Base-by-base conservation (phyloP, 2,329 filamentous ascomycete species). In the Ophiostoma angusticollis region DNA sequence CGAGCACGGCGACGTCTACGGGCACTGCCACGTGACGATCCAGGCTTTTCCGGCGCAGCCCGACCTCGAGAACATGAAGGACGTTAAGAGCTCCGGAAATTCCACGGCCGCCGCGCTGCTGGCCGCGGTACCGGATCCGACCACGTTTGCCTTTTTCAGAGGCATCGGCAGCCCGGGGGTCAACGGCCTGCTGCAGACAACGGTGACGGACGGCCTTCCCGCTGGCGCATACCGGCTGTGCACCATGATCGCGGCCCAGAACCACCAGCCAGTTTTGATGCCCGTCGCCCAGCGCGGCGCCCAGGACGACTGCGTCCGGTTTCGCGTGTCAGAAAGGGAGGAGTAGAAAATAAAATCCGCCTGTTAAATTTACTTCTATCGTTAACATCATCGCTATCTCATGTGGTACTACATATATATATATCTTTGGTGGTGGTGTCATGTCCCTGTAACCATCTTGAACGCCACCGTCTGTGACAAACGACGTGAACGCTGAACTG, bases 261-360 rank as follows among this genome's bases (percentile, higher is more conserved):
- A 72, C 50, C 68, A 72, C 54, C 70, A 73, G 53, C 69, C 68
- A 12, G 70, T 74, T 2, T 49, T 70, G 18, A 75, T 75, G 70
- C 70, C 70, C 21, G 58, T 71, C 35, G 68, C 68, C 39, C 65
- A 71, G 53, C 60, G 68, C 46, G 68, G 68, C 33, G 55, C 64
- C 5, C 68, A 71, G 50, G 68, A 72, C 48, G 68, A 72, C 45
- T 72, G 68, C 47, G 57, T 59, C 17, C 61, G 62, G 42, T 71
- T 71, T 50, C 61, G 58, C 33, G 64, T 71, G 3, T n/a, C 18
- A 13, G 7, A 14, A 13, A 8, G 17, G 13, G 11, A 14, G 3
- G 22, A 23, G 18, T 11, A 28, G 5, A 19, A 19, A 16, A 21
- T 11, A n/a, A 24, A n/a, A n/a, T n/a, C n/a, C n/a, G n/a, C n/a